phyloP scores from a whole-genome alignment of 495 filamentous ascomycete genomes.

The Cudoniella acicularis region DNA sequence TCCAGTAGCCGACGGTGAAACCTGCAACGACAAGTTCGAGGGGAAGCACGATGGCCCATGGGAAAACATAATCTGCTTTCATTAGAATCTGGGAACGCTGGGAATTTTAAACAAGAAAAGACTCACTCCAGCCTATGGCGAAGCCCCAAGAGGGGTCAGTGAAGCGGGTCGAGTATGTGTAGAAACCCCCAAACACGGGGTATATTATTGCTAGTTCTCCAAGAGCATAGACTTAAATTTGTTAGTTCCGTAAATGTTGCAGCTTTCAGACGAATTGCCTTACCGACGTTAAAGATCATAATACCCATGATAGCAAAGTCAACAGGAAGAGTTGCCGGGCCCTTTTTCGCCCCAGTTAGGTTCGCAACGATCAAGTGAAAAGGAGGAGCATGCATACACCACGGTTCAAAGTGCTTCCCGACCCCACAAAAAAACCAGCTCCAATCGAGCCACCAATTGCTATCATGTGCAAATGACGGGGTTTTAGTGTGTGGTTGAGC shows the following conservation, averaged over 20 bases:
- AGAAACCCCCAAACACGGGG: conserved; percentile 50
- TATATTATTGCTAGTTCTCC: conserved; percentile 31
- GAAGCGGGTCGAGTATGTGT: conserved; percentile 74
- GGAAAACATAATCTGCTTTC: conserved; percentile 55
- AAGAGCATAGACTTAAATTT: conserved; percentile 15
- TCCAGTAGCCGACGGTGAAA: conserved; percentile 58
- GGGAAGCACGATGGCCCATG: conserved; percentile 57
- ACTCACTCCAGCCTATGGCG: conserved; percentile 73
- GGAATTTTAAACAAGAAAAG: background rate
- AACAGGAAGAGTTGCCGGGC: conserved; percentile 19
- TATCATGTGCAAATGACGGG: conserved; percentile 71
- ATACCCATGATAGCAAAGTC: conserved; percentile 24
- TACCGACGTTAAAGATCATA: conserved; percentile 25
- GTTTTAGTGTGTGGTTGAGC: conserved; percentile 28
- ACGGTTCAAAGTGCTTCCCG: conserved; percentile 38
- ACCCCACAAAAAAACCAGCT: conserved; percentile 52
- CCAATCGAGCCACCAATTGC: conserved; percentile 63
- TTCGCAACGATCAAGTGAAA: background rate
- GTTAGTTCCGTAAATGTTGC: background rate
- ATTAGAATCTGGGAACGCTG: background rate
- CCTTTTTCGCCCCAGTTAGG: background rate
- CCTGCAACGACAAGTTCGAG: conserved; percentile 51
- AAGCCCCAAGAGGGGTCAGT: conserved; percentile 83
- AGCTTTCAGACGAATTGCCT: background rate
- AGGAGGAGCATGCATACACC: conserved; percentile 23